These are phyloP conservation scores for Saussurea involucrata DNA, from an alignment of 129 eudicot species.

Conservation along the genomic window DNA sequence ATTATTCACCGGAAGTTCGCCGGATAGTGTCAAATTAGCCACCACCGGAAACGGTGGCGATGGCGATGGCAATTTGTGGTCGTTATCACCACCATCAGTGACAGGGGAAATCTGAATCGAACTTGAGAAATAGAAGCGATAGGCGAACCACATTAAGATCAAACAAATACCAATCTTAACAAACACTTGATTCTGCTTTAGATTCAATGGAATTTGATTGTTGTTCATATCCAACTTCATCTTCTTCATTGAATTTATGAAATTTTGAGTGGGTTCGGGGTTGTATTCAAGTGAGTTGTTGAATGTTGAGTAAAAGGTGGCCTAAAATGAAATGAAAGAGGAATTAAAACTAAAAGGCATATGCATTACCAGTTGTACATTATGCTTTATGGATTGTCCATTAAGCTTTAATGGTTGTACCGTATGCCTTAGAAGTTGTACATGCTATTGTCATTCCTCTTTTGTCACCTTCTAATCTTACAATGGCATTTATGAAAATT, in stretches of 20 bases:
- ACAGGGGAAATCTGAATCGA: constrained; percentile 33
- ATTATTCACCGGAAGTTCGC: constrained; percentile 22
- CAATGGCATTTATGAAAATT: constrained; percentile 17
- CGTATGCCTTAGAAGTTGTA: background rate
- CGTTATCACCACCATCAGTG: constrained; percentile 12
- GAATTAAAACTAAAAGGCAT: background rate
- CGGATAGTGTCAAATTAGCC: constrained; percentile 16
- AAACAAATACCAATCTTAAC: constrained; percentile 41
- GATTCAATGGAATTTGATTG: constrained; percentile 22
- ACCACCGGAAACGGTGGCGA: constrained; percentile 12
- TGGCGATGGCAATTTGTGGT: constrained; percentile 1
- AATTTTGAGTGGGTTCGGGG: constrained; percentile 12
- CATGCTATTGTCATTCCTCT: background rate
- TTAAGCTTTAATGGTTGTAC: background rate
- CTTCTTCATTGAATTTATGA: constrained; percentile 29
- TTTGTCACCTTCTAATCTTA: background rate
- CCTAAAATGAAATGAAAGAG: background rate
- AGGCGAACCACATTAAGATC: constrained; percentile 48
- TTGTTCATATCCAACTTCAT: constrained; percentile 25
- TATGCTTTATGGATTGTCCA: background rate
- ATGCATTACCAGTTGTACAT: constrained; percentile 2
- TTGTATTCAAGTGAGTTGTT: constrained; percentile 26
- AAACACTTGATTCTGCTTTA: constrained; percentile 24
- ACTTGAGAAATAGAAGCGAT: constrained; percentile 40
- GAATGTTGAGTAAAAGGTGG: constrained; percentile 22